Evolutionary conservation across 2,329 filamentous ascomycete genomes (phyloP).

Genomic region (Penicillium sp.): DNA sequence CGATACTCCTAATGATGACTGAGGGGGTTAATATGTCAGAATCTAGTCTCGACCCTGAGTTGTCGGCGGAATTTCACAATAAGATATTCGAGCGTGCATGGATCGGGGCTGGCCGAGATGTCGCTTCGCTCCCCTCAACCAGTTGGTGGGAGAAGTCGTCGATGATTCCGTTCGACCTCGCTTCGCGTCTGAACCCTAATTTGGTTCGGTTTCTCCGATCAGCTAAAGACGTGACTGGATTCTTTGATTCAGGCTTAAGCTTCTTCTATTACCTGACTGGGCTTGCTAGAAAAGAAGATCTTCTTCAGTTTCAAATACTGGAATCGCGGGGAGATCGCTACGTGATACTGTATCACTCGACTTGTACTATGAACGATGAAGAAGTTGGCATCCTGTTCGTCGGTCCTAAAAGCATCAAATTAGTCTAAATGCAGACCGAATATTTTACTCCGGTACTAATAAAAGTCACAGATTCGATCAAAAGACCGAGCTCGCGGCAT

Average conservation of each 20-base stretch:
- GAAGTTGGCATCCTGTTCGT: constrained; percentile 12
- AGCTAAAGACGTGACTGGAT: neutral
- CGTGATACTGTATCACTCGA: constrained; percentile 9
- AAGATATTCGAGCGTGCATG: constrained; percentile 1
- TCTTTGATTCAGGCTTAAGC: neutral
- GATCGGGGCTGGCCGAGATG: constrained; percentile 6
- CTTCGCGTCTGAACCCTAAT: constrained; percentile 11
- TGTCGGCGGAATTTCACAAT: constrained; percentile 8
- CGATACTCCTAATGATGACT: no score
- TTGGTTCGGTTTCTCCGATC: constrained; percentile 10
- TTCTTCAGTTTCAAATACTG: neutral
- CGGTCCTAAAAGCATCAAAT: no score
- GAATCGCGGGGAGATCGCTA: constrained; percentile 6
- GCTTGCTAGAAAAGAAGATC: neutral
- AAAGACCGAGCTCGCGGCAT: constrained; percentile 11
- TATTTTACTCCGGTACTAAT: neutral
- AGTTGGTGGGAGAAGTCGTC: constrained; percentile 12
- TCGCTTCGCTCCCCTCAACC: constrained; percentile 8
- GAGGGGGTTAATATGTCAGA: no score
- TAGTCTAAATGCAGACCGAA: no score
- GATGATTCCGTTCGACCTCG: constrained; percentile 9
- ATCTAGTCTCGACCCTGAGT: neutral
- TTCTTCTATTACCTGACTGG: neutral
- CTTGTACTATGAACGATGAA: constrained; percentile 7
- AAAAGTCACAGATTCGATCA: constrained; percentile 9